Conservation (phyloP, 2,329 filamentous ascomycete genomes). For the Talaromyces sp. region DNA sequence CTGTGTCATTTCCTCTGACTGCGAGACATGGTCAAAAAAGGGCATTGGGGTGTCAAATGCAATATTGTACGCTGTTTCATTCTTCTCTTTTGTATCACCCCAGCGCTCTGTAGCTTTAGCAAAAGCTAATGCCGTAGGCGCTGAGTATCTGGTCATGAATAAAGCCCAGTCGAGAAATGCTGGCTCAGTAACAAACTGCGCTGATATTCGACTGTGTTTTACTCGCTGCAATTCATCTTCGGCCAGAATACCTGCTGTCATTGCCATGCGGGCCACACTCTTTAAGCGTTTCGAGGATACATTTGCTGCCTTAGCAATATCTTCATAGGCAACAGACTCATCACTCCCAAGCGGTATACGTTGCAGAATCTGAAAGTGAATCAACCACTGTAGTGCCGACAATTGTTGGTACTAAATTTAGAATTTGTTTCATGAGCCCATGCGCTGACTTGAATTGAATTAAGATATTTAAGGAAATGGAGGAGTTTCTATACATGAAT, state of each 20-base stretch:
- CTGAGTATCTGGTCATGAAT: slow-evolving; percentile 42
- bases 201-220: slow-evolving; percentile 56
- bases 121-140: slow-evolving; percentile 22
- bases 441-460: not conserved
- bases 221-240: slow-evolving; percentile 52
- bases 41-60: slow-evolving; percentile 28
- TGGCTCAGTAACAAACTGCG: slow-evolving; percentile 37
- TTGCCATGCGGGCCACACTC: slow-evolving; percentile 52
- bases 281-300: slow-evolving; percentile 28
- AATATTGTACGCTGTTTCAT: slow-evolving; percentile 29
- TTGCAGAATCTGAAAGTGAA: not conserved
- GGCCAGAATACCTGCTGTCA: slow-evolving; percentile 56
- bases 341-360: not conserved
- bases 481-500: not conserved
- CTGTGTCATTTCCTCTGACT: slow-evolving; percentile 37
- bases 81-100: slow-evolving; percentile 19
- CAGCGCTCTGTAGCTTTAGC: slow-evolving; percentile 27
- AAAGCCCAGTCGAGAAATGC: slow-evolving; percentile 51
- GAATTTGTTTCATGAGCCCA: not conserved
- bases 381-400: not conserved
- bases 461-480: not conserved
- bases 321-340: not conserved
- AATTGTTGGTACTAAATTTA: not conserved
- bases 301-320: slow-evolving; percentile 16
- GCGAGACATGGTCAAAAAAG: slow-evolving; percentile 35